Percentiles rank a stretch among this genome's conserved stretches.
These are phyloP conservation scores for Jacaranda mimosifolia DNA, from an alignment of 257 asterid species.

Conservation along the genomic window DNA sequence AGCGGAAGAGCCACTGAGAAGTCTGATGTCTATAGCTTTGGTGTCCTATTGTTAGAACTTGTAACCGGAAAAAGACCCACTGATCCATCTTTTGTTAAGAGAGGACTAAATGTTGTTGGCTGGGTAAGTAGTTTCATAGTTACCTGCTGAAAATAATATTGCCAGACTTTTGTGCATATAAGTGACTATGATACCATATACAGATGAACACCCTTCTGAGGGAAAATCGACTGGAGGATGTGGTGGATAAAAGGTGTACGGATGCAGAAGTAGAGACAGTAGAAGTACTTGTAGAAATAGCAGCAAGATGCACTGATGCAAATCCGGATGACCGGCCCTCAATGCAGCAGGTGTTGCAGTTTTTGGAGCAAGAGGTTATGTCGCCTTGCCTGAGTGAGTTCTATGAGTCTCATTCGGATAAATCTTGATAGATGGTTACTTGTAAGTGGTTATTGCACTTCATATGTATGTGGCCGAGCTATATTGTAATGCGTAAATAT, in stretches of 20 bases:
- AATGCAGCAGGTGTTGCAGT: slow-evolving; percentile 91
- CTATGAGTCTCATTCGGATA: slow-evolving; percentile 87
- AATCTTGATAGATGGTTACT: slow-evolving; percentile 46
- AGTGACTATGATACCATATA: not conserved
- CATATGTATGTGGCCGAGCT: not conserved
- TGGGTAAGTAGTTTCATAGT: slow-evolving; percentile 61
- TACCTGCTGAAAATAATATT: not conserved
- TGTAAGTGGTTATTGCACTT: not conserved
- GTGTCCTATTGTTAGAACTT: slow-evolving; percentile 89
- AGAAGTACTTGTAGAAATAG: slow-evolving; percentile 85
- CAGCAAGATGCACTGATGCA: slow-evolving; percentile 86
- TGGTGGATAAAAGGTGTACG: slow-evolving; percentile 72
- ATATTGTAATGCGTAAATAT: not conserved
- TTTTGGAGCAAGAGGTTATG: slow-evolving; percentile 93
- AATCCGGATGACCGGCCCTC: slow-evolving; percentile 85
- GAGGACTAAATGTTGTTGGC: slow-evolving; percentile 91
- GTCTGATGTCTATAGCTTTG: slow-evolving; percentile 92
- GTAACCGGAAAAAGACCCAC: slow-evolving; percentile 96
- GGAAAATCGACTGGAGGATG: slow-evolving; percentile 73
- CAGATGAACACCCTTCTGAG: slow-evolving; percentile 82
- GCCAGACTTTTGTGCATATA: not conserved
- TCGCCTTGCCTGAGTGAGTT: slow-evolving; percentile 84
- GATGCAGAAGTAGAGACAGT: slow-evolving; percentile 83
- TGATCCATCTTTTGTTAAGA: slow-evolving; percentile 81
- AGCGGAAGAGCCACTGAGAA: slow-evolving; percentile 96